Evolutionary conservation across 2,329 filamentous ascomycete genomes (phyloP), one percentile per base, ranked within the genome.

Genomic region (Aureobasidium sp.): DNA sequence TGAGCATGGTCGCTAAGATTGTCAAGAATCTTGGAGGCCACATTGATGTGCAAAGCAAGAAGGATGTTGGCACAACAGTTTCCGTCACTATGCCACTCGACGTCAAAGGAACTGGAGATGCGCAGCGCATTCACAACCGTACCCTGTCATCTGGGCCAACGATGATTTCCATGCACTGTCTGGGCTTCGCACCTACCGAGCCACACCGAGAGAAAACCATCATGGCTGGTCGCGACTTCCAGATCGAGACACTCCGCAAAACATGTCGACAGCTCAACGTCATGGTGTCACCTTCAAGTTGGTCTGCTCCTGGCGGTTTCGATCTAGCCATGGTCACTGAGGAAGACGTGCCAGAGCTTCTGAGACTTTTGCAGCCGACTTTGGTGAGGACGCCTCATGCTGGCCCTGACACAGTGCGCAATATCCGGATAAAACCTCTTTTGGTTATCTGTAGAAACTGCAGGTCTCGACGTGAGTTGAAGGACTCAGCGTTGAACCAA

Each of bases 71-170:
- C n/a, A 66, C 68, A 6, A 79, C 80, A 25, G 79, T 84, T 2
- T 77, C 75, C 11, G 78, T 84, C 8, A 76, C 72, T 2, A 67
- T 85, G 1, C 77, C 78, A 6, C 67, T 83, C 5, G 53, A 59
- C 17, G 37, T 58, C 29, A 58, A 22, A 11, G 34, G 44, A 5
- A 22, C 22, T 22, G 56, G 34, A 31, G 42, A 48, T n/a, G 36
- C 25, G 3, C 42, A 59, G 25, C 56, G 45, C 5, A 59, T 49
- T 22, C 56, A 49, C 6, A 31, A 41, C 11, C 56, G 44, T n/a
- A 48, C 45, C 1, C 20, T 49, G 27, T 49, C 44, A 25, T 59
- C 56, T 41, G 56, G 56, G 29, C 53, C 47, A 55, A 53, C 20
- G 15, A 62, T 63, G 41, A 42, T 59, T 14, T 49, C 56, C 12